Base-by-base conservation (phyloP, 108 stramenopile genomes). In the Nitzschia sp. region DNA sequence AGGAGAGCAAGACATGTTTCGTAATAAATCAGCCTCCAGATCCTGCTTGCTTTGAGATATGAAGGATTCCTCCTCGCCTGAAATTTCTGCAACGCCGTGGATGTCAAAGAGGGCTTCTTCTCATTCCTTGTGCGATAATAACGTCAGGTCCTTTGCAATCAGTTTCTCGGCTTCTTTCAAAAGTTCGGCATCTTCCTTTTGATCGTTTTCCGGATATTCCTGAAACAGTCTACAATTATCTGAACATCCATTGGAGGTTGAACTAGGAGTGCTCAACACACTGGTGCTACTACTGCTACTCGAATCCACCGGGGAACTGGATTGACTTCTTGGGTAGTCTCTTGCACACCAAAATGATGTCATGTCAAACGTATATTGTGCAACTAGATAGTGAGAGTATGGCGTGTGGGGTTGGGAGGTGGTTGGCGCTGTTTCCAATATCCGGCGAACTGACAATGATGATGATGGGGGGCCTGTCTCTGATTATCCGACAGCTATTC, bases 31-130 rank as follows among this genome's bases (percentile, higher is more conserved):
- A 15, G 38, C 10, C 38, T 58, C 57, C 15, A 58, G 57, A 6
- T 58, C 34, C 11, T 38, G 7, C 39, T 58, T 58, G 26, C 37
- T 38, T 7, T 58, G 15, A n/a, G 38, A 22, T 10, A 65, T 15
- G 3, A 37, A 8, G 7, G 24, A 50, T 34, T 10, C 51, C 10
- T 46, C 37, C 25, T 65, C 64, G 0, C 14, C 26, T 0, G 11
- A 14, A 15, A 19, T 26, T 1, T 65, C 37, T 8, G 64, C 48
- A 1, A 65, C 64, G 10, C 64, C 64, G 34, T 65, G 64, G 34
- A 65, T 65, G 17, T 65, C 64, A 29, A 34, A 29, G 10, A 65
- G 51, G 37, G 15, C 64, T 14, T 38, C 51, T 37, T 65, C 25
- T 14, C 51, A 25, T 9, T 65, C 64, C n/a, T 38, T 14, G 34